Evolutionary conservation across 2,329 filamentous ascomycete genomes (phyloP).

Genomic region (Trichophyton benhamiae): DNA sequence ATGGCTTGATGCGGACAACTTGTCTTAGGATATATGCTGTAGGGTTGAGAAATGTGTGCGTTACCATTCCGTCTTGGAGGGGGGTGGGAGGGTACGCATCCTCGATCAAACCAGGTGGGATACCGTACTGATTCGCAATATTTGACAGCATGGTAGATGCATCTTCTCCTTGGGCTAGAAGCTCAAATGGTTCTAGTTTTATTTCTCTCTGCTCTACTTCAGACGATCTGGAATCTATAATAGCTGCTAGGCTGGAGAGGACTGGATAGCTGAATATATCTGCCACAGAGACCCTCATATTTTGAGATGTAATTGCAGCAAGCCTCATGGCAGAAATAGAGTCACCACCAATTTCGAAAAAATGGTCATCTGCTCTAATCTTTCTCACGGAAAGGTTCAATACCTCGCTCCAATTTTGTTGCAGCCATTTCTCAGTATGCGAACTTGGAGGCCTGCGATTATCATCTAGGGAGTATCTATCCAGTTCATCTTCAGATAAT

Average conservation of each 20-base stretch:
- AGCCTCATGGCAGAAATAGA: constrained; percentile 7
- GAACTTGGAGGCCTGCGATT: background rate
- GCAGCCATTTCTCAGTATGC: background rate
- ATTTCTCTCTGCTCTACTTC: background rate
- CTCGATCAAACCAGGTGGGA: constrained; percentile 17
- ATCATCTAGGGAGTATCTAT: background rate
- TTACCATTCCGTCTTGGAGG: constrained; percentile 27
- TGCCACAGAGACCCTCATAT: background rate
- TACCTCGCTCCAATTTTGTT: constrained; percentile 2
- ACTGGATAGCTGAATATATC: constrained; percentile 3
- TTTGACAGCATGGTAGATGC: background rate
- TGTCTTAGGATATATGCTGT: background rate
- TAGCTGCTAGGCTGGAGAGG: background rate
- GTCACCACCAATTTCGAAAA: constrained; percentile 5
- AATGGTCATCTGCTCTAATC: background rate
- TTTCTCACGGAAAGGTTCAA: background rate
- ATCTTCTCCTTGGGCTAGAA: background rate
- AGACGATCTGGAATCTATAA: background rate
- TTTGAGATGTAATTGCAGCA: background rate
- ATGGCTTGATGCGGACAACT: background rate
- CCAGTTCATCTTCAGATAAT: background rate
- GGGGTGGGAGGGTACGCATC: constrained; percentile 30
- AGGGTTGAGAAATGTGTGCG: constrained; percentile 12
- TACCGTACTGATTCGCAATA: background rate
- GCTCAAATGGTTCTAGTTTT: background rate